These are phyloP conservation scores for Rubroshorea leprosula DNA, from an alignment of 345 rosid species.

Conservation along the genomic window DNA sequence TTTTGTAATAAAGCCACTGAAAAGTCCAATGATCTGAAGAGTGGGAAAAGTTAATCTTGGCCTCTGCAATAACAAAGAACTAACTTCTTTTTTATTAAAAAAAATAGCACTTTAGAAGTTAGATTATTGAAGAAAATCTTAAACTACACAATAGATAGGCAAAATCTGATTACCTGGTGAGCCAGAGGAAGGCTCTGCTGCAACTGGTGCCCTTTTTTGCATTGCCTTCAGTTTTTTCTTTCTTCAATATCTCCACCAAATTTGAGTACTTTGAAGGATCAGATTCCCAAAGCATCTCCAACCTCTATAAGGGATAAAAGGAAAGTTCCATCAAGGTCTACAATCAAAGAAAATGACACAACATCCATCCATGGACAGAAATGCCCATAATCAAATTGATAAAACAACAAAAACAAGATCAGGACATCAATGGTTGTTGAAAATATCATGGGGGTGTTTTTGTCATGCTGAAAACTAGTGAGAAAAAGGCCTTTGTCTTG, in stretches of 20 bases:
- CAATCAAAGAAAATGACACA: background rate
- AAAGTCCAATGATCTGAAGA: slow-evolving; percentile 69
- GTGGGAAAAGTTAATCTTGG: background rate
- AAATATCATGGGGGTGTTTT: slow-evolving; percentile 24
- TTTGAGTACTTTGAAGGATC: slow-evolving; percentile 54
- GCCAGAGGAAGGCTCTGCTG: slow-evolving; percentile 84
- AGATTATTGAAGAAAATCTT: background rate
- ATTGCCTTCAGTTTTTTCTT: slow-evolving; percentile 56
- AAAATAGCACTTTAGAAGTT: background rate
- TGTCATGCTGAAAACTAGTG: slow-evolving; percentile 11
- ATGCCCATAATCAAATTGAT: slow-evolving; percentile 9
- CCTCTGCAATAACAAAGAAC: too few species aligned
- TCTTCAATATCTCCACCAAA: slow-evolving; percentile 64
- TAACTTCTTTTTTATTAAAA: too few species aligned
- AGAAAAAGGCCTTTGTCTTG: background rate
- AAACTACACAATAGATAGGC: too few species aligned
- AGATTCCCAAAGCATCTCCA: slow-evolving; percentile 54
- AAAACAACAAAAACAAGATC: slow-evolving; percentile 11
- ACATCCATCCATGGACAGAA: slow-evolving; percentile 8
- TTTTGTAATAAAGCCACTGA: slow-evolving; percentile 45
- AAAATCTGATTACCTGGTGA: slow-evolving; percentile 51
- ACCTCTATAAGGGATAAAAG: slow-evolving; percentile 37
- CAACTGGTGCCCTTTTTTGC: slow-evolving; percentile 53
- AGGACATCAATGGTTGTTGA: background rate
- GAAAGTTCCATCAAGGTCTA: background rate